Percentiles rank a stretch among this genome's conserved stretches.
phyloP scores from a whole-genome alignment of 441 rosid species.

The Mallotus repandus region DNA sequence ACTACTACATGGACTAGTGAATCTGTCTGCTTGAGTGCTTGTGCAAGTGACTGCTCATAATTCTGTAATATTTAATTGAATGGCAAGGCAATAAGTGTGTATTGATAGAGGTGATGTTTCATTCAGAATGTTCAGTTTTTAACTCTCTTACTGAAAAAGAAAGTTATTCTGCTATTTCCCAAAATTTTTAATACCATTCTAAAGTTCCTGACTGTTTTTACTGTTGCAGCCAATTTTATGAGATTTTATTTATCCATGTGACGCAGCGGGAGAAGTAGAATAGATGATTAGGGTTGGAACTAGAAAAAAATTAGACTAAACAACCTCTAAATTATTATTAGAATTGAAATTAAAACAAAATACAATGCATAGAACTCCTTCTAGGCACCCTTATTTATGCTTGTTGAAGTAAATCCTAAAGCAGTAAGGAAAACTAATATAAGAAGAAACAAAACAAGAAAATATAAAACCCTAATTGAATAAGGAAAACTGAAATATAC shows the following conservation, averaged over 20 bases:
- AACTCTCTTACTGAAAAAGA: not conserved
- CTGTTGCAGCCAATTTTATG: not conserved
- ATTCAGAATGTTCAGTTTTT: not conserved
- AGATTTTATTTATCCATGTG: not conserved
- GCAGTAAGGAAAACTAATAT: too few relatives aligned
- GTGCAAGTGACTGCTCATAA: constrained; percentile 1
- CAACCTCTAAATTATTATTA: too few relatives aligned
- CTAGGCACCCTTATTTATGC: too few relatives aligned
- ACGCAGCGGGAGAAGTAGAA: too few relatives aligned
- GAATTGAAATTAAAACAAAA: too few relatives aligned
- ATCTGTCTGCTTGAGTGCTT: not conserved
- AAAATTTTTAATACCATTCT: not conserved
- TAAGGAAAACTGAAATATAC: too few relatives aligned
- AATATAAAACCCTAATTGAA: too few relatives aligned
- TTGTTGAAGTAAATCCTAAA: too few relatives aligned
- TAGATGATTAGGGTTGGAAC: too few relatives aligned
- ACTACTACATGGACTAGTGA: not conserved
- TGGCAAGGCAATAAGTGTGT: not conserved
- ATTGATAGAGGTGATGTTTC: not conserved
- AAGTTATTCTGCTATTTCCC: not conserved
- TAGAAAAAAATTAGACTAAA: too few relatives aligned
- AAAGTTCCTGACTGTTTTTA: not conserved
- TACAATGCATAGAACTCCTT: too few relatives aligned
- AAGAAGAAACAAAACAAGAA: too few relatives aligned
- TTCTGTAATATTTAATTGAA: not conserved